These are phyloP conservation scores for Dactylellina drechsleri DNA, from an alignment of 2,329 filamentous ascomycete species.

Conservation along the genomic window DNA sequence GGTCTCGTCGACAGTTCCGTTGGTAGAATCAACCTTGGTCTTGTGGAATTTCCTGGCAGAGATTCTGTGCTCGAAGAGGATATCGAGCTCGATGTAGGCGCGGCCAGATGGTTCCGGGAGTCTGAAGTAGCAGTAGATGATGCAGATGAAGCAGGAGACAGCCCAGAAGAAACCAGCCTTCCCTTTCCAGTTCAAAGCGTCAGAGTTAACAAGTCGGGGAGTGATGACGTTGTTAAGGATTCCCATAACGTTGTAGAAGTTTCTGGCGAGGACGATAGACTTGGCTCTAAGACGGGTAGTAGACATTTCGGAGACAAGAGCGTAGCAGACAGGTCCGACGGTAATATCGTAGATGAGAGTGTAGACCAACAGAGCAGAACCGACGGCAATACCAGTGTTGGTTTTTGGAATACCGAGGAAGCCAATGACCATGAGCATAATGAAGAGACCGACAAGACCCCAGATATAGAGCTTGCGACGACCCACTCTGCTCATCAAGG, in stretches of 20 bases:
- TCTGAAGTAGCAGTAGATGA: slow-evolving; percentile 83
- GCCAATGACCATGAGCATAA: slow-evolving; percentile 60
- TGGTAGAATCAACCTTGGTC: slow-evolving; percentile 60
- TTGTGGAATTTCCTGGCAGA: slow-evolving; percentile 62
- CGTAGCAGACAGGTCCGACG: slow-evolving; percentile 68
- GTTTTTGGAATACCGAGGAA: slow-evolving; percentile 38
- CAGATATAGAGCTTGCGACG: slow-evolving; percentile 66
- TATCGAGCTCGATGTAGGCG: slow-evolving; percentile 84
- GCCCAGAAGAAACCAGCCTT: slow-evolving; percentile 67
- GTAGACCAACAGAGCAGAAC: slow-evolving; percentile 59
- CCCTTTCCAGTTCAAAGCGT: slow-evolving; percentile 62
- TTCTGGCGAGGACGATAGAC: slow-evolving; percentile 67
- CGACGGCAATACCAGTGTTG: slow-evolving; percentile 37
- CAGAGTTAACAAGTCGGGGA: slow-evolving; percentile 48
- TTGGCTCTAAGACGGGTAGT: slow-evolving; percentile 68
- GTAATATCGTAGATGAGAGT: slow-evolving; percentile 69
- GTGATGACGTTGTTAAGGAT: slow-evolving; percentile 62
- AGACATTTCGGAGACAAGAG: slow-evolving; percentile 67
- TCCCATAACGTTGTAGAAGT: slow-evolving; percentile 65
- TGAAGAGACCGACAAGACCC: slow-evolving; percentile 63
- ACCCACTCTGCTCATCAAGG: slow-evolving; percentile 65
- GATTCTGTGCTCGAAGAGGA: slow-evolving; percentile 66
- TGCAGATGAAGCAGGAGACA: slow-evolving; percentile 80
- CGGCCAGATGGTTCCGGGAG: slow-evolving; percentile 79
- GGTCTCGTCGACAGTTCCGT: slow-evolving; percentile 11